phyloP scores from a whole-genome alignment of 2,329 filamentous ascomycete species.

The Metarhizium guizhouense region DNA sequence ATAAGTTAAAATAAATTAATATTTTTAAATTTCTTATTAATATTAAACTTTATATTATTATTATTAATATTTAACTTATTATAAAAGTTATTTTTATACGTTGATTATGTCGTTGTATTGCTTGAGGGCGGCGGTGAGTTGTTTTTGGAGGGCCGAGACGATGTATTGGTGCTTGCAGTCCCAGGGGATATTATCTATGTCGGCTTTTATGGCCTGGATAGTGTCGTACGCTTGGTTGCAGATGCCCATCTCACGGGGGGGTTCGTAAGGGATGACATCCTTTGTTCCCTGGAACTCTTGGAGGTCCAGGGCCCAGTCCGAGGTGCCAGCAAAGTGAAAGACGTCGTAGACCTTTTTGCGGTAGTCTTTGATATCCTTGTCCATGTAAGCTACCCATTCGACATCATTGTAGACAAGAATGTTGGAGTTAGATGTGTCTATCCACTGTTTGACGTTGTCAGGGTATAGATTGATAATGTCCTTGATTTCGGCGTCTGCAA shows the following conservation, averaged over 20 bases:
- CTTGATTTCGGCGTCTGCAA: conserved; percentile 17
- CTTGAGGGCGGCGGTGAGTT: background rate
- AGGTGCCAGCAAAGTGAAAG: conserved; percentile 15
- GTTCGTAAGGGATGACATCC: background rate
- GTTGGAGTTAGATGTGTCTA: conserved; percentile 5
- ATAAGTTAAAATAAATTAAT: too few species aligned
- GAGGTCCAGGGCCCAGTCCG: conserved; percentile 18
- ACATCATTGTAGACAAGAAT: conserved; percentile 14
- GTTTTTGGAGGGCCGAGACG: background rate
- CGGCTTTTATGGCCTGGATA: background rate
- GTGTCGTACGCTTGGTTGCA: background rate
- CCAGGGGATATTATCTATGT: background rate
- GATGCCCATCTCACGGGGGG: background rate
- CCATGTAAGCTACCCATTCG: conserved; percentile 18
- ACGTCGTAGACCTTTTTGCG: conserved; percentile 6
- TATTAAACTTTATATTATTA: too few species aligned
- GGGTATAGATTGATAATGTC: conserved; percentile 10
- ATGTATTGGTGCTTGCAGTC: background rate
- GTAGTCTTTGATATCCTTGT: conserved; percentile 9
- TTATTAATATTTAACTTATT: too few species aligned
- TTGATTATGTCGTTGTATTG: background rate
- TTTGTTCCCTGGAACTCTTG: conserved; percentile 4
- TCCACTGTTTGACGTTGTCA: conserved; percentile 4
- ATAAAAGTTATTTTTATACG: too few species aligned
- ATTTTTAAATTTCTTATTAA: too few species aligned